A percentile compares a stretch with the other conserved stretches of the same genome.
Conservation (phyloP, 495 filamentous ascomycete species). For the Filosporella fistucella region DNA sequence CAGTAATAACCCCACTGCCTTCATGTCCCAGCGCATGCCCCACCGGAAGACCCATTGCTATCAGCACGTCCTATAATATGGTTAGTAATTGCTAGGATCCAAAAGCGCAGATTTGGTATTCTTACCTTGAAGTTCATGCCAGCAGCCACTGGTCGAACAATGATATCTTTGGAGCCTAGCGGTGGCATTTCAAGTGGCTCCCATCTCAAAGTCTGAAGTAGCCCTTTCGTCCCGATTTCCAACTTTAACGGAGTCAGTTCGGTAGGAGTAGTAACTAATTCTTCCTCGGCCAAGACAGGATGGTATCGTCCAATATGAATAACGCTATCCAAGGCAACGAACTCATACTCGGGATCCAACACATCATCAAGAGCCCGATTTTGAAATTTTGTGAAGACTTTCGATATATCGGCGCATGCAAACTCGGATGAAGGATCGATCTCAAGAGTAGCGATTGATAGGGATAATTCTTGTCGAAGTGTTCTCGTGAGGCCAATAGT, state of each 20-base stretch:
- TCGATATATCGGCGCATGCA: background rate
- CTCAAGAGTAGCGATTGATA: constrained; percentile 39
- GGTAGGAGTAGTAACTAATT: background rate
- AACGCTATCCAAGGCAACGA: background rate
- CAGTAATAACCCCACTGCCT: constrained; percentile 45
- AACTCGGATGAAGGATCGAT: constrained; percentile 23
- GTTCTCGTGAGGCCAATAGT: constrained; percentile 37
- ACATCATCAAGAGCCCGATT: background rate
- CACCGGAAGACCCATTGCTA: background rate
- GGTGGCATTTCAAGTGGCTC: too few species aligned
- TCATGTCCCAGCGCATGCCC: constrained; percentile 35
- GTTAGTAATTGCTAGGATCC: background rate
- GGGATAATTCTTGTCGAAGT: constrained; percentile 31
- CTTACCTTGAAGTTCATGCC: constrained; percentile 23
- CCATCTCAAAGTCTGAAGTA: background rate
- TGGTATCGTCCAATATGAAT: constrained; percentile 7
- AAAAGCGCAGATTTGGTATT: too few species aligned
- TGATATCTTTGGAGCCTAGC: constrained; percentile 25
- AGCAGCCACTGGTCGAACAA: constrained; percentile 32
- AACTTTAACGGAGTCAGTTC: background rate
- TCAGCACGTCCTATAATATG: background rate
- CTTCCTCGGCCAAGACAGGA: background rate
- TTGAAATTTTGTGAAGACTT: constrained; percentile 9
- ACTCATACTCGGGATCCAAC: constrained; percentile 9
- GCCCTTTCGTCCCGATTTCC: background rate